These are phyloP conservation scores for Ambrosia trifida DNA, from an alignment of 129 eudicot species.

Conservation along the genomic window DNA sequence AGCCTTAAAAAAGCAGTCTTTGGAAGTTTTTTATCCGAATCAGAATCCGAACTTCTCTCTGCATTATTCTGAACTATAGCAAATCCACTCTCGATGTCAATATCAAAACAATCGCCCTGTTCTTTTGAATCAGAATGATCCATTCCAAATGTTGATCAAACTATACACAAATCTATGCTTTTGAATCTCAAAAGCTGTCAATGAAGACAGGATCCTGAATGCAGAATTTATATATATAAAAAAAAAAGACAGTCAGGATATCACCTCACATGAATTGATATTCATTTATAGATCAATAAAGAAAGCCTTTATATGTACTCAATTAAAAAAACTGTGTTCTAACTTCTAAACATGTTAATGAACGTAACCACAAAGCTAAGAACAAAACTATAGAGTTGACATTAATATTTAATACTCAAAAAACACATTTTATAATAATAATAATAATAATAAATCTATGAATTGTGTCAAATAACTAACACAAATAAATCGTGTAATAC, in stretches of 20 bases:
- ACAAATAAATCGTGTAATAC: conserved; percentile 12
- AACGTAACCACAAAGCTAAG: conserved; percentile 22
- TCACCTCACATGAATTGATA: background rate
- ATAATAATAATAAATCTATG: background rate
- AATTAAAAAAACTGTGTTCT: conserved; percentile 15
- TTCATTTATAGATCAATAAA: conserved; percentile 17
- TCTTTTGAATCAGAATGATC: conserved; percentile 43
- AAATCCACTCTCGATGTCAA: conserved; percentile 66
- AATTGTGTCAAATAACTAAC: background rate
- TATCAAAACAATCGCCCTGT: conserved; percentile 42
- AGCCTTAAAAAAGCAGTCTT: conserved; percentile 32
- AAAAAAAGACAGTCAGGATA: conserved; percentile 19
- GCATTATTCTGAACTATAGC: conserved; percentile 31
- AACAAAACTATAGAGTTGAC: conserved; percentile 31
- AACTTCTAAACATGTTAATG: conserved; percentile 18
- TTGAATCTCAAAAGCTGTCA: conserved; percentile 15
- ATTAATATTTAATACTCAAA: conserved; percentile 7
- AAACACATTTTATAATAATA: background rate
- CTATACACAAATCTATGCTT: background rate
- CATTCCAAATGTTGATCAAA: conserved; percentile 33
- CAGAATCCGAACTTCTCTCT: conserved; percentile 15
- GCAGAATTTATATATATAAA: background rate
- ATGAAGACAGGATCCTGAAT: conserved; percentile 28
- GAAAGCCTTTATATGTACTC: conserved; percentile 29
- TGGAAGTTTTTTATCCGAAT: conserved; percentile 25